These are phyloP conservation scores for Geranomyces variabilis DNA, from an alignment of 192 early-diverging fungal species.

Conservation along the genomic window DNA sequence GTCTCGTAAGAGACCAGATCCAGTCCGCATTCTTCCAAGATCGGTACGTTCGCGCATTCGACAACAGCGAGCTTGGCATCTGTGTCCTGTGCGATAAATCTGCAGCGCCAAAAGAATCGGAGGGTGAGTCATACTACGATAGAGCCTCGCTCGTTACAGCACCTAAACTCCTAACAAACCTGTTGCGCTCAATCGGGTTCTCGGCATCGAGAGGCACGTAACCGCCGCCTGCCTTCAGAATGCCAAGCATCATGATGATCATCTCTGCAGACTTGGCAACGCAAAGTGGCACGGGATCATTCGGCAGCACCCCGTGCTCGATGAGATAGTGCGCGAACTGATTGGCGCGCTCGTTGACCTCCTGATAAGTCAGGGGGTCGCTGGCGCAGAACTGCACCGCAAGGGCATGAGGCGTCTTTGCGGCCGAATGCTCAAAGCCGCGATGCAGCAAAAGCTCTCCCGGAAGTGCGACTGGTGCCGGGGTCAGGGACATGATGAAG, in stretches of 20 bases:
- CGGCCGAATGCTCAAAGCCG: conserved; percentile 14
- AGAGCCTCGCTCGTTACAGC: too few species aligned
- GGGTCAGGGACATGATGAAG: too few species aligned
- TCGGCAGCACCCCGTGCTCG: not conserved
- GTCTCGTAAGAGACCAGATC: not conserved
- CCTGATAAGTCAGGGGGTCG: conserved; percentile 9
- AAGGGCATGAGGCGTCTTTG: conserved; percentile 7
- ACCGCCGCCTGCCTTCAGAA: conserved; percentile 38
- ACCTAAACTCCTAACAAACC: not conserved
- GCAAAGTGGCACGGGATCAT: conserved; percentile 10
- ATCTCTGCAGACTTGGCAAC: conserved; percentile 23
- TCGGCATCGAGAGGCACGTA: conserved; percentile 31
- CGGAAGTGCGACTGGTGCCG: too few species aligned
- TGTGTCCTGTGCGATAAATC: too few species aligned
- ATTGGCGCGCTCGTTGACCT: conserved; percentile 15
- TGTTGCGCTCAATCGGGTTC: conserved; percentile 4
- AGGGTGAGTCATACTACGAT: too few species aligned
- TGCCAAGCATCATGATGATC: conserved; percentile 25
- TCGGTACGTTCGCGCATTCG: not conserved
- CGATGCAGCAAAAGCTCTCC: conserved; percentile 4
- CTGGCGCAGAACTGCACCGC: conserved; percentile 19
- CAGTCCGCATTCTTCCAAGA: not conserved
- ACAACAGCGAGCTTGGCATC: conserved; percentile 1
- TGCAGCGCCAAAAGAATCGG: too few species aligned
- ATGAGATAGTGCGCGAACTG: conserved; percentile 12